A percentile compares a stretch with the other conserved stretches of the same genome.
These are phyloP conservation scores for Candida oleophila DNA, from an alignment of 805 yeast genomes.

Conservation along the genomic window DNA sequence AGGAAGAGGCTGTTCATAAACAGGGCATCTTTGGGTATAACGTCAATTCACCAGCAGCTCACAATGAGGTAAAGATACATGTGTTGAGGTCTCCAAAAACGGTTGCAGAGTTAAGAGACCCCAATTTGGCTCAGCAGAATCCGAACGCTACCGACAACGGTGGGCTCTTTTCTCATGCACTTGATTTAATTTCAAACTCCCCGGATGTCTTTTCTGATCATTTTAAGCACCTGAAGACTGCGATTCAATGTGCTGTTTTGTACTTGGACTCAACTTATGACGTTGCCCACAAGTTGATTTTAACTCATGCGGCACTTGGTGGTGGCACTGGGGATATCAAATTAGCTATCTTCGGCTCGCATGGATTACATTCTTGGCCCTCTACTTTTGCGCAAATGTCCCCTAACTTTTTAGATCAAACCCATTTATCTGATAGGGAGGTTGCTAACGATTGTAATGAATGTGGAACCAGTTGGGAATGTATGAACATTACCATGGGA, in stretches of 20 bases:
- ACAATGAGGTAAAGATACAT: slow-evolving; percentile 73
- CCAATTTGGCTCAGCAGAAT: slow-evolving; percentile 86
- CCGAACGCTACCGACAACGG: slow-evolving; percentile 69
- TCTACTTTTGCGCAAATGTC: slow-evolving; percentile 67
- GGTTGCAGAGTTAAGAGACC: slow-evolving; percentile 69
- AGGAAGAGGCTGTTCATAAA: slow-evolving; percentile 40
- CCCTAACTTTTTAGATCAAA: slow-evolving; percentile 70
- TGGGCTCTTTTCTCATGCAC: slow-evolving; percentile 73
- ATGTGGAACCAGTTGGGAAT: slow-evolving; percentile 89
- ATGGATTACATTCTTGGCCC: slow-evolving; percentile 94
- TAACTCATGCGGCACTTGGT: slow-evolving; percentile 93
- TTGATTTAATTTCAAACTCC: slow-evolving; percentile 58
- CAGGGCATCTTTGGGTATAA: slow-evolving; percentile 34
- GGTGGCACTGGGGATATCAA: slow-evolving; percentile 73
- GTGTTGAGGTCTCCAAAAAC: slow-evolving; percentile 66
- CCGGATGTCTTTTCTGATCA: slow-evolving; percentile 19
- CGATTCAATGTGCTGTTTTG: slow-evolving; percentile 80
- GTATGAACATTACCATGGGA: slow-evolving; percentile 80
- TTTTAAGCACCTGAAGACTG: slow-evolving; percentile 51
- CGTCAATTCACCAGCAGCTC: slow-evolving; percentile 52
- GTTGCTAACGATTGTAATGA: slow-evolving; percentile 91
- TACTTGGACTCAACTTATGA: slow-evolving; percentile 88
- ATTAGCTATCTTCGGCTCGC: slow-evolving; percentile 91
- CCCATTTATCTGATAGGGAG: slow-evolving; percentile 55
- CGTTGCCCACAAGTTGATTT: slow-evolving; percentile 49